Base-by-base conservation (phyloP, 345 rosid genomes). In the Salix arbutifolia region DNA sequence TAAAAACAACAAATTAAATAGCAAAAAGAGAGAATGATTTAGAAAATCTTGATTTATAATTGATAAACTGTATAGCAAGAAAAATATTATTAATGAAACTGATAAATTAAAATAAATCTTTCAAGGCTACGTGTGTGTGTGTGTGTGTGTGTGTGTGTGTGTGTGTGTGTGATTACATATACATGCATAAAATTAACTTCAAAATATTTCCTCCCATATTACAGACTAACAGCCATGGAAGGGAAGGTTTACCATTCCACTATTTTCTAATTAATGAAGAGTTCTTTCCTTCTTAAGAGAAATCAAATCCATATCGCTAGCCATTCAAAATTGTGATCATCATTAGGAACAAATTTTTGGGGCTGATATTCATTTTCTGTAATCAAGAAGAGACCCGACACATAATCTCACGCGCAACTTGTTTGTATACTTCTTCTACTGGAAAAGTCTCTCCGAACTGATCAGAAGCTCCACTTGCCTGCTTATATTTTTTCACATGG, bases 371-470 rank as follows among this genome's bases (percentile, higher is more conserved):
- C 37, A 33, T 19, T 64, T 23, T 13, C 21, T 18, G 40, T 69
- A 71, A 83, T 84, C 83, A 87, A 69, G 86, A 65, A 64, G 87
- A 77, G 8, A 85, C 76, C 84, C 83, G 86, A 10, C 65, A 31
- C 82, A 82, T 83, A 56, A 90, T 85, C 89, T 91, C 96, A 30
- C 71, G 71, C 21, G 89, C 91, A 56, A 84, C 94, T 83, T 90
- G 91, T 82, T 83, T 89, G 83, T 74, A 90, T 42, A 77, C 72
- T 70, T 88, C 92, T 62, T 84, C 92, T 21, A 75, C 81, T 44
- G 86, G 71, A 66, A 77, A n/a, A 37, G 86, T 77, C 73, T 85
- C 86, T 64, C 82, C 56, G 58, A 79, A 48, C 76, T 88, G 91
- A 66, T 73, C 80, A 18, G 58, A 76, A 73, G 40, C 84, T 80